Percentiles rank a stretch among this genome's conserved stretches.
Evolutionary conservation across 495 filamentous ascomycete genomes (phyloP).

Genomic region (Aspergillus haitiensis): DNA sequence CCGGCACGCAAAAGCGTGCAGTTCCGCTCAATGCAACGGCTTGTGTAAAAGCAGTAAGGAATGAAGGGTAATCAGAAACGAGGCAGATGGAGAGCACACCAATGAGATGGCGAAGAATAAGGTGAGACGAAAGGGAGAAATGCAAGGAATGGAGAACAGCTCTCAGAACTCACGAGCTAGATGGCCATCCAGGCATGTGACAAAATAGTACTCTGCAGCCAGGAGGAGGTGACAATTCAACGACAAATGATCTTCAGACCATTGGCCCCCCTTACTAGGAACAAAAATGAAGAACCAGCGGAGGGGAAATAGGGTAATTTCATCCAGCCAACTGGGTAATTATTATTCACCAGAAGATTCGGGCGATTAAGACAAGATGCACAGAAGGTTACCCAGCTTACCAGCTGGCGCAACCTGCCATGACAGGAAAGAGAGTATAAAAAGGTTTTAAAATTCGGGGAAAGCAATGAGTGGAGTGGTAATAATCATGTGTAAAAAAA

Average conservation of each 20-base stretch:
- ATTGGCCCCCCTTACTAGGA: not conserved
- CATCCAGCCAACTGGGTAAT: not conserved
- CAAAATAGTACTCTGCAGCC: not conserved
- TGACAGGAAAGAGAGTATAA: slow-evolving; percentile 6
- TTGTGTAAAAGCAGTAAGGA: not conserved
- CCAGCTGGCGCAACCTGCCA: slow-evolving; percentile 1
- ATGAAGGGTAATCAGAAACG: not conserved
- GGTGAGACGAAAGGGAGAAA: slow-evolving; percentile 7
- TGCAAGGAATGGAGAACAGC: slow-evolving; percentile 7
- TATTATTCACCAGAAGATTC: not conserved
- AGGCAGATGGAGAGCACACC: not conserved
- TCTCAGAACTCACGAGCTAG: not conserved
- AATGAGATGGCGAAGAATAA: slow-evolving; percentile 5
- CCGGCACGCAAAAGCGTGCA: not conserved
- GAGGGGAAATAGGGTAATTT: not conserved
- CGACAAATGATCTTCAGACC: slow-evolving; percentile 5
- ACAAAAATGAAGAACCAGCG: slow-evolving; percentile 3
- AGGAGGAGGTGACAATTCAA: not conserved
- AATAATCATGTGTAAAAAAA: not conserved
- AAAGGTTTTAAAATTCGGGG: slow-evolving; percentile 7
- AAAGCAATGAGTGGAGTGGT: slow-evolving; percentile 5
- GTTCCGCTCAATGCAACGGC: not conserved
- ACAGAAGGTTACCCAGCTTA: slow-evolving; percentile 3
- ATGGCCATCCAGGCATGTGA: slow-evolving; percentile 5
- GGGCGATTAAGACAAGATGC: not conserved